Percentiles rank a stretch among this genome's conserved stretches.
phyloP scores from a whole-genome alignment of 257 asterid species.

The Scutellaria baicalensis region DNA sequence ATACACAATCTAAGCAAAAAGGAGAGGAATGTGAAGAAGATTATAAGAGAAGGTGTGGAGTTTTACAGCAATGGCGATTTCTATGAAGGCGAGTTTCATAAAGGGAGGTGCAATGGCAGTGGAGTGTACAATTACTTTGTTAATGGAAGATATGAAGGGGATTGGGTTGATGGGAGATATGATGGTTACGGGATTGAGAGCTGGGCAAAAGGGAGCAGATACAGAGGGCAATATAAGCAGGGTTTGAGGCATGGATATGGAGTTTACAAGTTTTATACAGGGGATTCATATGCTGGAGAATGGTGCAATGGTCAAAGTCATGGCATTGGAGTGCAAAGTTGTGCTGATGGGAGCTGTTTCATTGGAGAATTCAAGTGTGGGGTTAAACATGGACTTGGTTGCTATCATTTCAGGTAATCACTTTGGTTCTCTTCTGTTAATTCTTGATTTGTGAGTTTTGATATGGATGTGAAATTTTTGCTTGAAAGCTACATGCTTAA shows the following conservation, averaged over 20 bases:
- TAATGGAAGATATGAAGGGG: constrained; percentile 87
- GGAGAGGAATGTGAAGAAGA: constrained; percentile 15
- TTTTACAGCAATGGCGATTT: constrained; percentile 79
- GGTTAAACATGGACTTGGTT: constrained; percentile 81
- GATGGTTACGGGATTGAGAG: constrained; percentile 91
- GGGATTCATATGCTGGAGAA: constrained; percentile 75
- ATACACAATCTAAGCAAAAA: background rate
- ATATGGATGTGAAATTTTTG: background rate
- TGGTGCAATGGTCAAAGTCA: constrained; percentile 94
- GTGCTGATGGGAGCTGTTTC: constrained; percentile 87
- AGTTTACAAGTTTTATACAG: constrained; percentile 66
- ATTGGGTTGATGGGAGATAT: constrained; percentile 83
- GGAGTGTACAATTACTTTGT: constrained; percentile 72
- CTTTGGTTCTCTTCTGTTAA: background rate
- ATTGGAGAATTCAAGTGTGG: constrained; percentile 73
- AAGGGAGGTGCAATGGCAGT: constrained; percentile 85
- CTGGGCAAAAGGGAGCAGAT: constrained; percentile 85
- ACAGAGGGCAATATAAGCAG: constrained; percentile 74
- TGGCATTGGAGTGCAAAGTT: constrained; percentile 76
- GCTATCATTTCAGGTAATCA: constrained; percentile 79
- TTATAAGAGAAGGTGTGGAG: constrained; percentile 68
- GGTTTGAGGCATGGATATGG: constrained; percentile 87
- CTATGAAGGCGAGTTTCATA: constrained; percentile 88
- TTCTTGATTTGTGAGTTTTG: background rate
- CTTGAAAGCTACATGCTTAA: background rate